Evolutionary conservation across 2,329 filamentous ascomycete genomes (phyloP), one percentile per base, ranked within the genome.

Genomic region (Verticillium dahliae): DNA sequence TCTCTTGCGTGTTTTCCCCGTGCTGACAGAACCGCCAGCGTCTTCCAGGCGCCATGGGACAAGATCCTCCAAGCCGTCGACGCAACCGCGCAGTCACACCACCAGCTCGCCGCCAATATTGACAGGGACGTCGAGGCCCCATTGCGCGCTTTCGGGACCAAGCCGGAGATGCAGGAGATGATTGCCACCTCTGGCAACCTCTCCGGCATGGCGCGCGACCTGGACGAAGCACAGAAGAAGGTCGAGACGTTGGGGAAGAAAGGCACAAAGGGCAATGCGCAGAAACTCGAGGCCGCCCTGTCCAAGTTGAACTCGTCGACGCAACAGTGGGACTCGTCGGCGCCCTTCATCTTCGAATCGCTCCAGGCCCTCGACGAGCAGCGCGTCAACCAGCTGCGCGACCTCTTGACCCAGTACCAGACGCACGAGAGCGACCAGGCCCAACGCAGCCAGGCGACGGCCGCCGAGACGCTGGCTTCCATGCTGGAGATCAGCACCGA

Each of bases 281-380:
- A 87, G 62, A 96, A 95, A 74, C 85, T 95, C 45, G 90, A 92
- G 54, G 83, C 83, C 65, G 92, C 92, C 13, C 82, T 85, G 11
- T 80, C 85, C 18, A 88, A 87, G 66, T 85, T 96, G 54, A 90
- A 96, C 65, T 86, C 86, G 63, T 89, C 92, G n/a, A 85, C 82
- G 55, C 84, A 89, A 66, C 90, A 96, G 72, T 99, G 95, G 95
- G 89, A 97, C 61, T 92, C 92, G 1, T 92, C 97, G 74, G 92
- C 95, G 14, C 95, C 95, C 1, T 98, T 91, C 75, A 90, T 97
- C 63, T 97, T 96, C 71, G 95, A 99, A 76, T 90, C 89, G 63
- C 84, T 99, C 33, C 95, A 99, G 73, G 89, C 91, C 6, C 80
- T 96, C 37, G 95, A 99, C 71, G 95, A 99, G 78, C 88, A 85